A percentile compares a stretch with the other conserved stretches of the same genome.
phyloP scores from a whole-genome alignment of 169 alveolate species.

The Plasmodium adleri region DNA sequence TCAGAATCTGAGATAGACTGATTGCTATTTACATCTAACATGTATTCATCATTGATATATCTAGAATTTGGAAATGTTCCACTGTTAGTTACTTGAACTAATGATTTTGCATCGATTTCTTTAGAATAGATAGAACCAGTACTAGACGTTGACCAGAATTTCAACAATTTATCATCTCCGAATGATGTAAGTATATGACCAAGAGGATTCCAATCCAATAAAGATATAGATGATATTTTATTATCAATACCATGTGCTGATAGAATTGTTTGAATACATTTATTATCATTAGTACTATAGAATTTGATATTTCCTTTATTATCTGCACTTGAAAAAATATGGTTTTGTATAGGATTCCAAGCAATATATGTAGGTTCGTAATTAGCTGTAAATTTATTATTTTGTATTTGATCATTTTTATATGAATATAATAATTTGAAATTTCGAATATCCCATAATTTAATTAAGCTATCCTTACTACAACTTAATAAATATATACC shows the following conservation, averaged over 20 bases:
- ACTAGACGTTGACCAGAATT: slow-evolving; percentile 86
- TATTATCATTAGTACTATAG: slow-evolving; percentile 81
- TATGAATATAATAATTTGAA: slow-evolving; percentile 79
- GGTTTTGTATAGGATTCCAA: slow-evolving; percentile 89
- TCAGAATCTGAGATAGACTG: slow-evolving; percentile 67
- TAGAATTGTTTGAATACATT: slow-evolving; percentile 77
- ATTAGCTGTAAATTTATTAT: slow-evolving; percentile 23
- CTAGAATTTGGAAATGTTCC: slow-evolving; percentile 78
- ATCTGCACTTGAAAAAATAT: slow-evolving; percentile 86
- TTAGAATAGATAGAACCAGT: slow-evolving; percentile 81
- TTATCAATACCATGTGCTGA: slow-evolving; percentile 77
- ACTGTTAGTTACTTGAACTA: slow-evolving; percentile 56
- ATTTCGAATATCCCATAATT: slow-evolving; percentile 88
- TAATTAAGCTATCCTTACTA: slow-evolving; percentile 88
- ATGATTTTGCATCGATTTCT: slow-evolving; percentile 75
- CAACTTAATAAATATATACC: slow-evolving; percentile 77
- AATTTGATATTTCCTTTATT: slow-evolving; percentile 83
- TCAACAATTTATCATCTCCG: slow-evolving; percentile 86
- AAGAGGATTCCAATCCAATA: slow-evolving; percentile 91
- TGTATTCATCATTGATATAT: slow-evolving; percentile 74
- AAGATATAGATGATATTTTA: slow-evolving; percentile 80
- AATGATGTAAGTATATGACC: slow-evolving; percentile 92
- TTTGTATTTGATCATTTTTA: slow-evolving; percentile 57
- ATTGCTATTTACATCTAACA: slow-evolving; percentile 79
- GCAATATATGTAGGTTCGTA: slow-evolving; percentile 83